Evolutionary conservation across 345 rosid genomes (phyloP), one percentile per base, ranked within the genome.

Genomic region (Cardamine resedifolia): DNA sequence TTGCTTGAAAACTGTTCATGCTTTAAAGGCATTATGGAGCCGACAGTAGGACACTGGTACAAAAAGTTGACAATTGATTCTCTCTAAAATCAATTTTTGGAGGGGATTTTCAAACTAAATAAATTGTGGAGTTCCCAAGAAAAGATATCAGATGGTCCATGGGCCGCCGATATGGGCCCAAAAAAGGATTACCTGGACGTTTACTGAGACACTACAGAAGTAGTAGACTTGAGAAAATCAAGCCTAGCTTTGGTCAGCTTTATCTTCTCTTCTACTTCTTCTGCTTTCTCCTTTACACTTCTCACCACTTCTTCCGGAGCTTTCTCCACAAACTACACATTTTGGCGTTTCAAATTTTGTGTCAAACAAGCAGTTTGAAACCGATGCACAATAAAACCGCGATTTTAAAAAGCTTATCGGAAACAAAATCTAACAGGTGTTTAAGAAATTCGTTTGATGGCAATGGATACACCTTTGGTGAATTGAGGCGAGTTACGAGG

Each of bases 231-330:
- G 75, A 94, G 99, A 69, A 91, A 85, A 57, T 44, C 88, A 75
- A 94, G 83, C 52, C 91, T 91, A 49, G 78, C 86, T 81, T 83
- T 85, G 3, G 96, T 94, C 39, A 94, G 93, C 48, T 80, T 78
- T 59, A 94, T 88, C 83, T 94, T 91, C 83, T 94, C 98, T 81
- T 91, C 90, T 31, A 84, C 84, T 81, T 94, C 96, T 59, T 85
- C 92, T 34, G 86, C 99, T 80, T 94, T 88, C 74, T 88, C 93
- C 75, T 66, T 70, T 47, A 88, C 96, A 24, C 93, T 88, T 15
- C 83, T 83, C 26, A 95, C 99, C 27, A 95, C 83, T 78, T 91
- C 86, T 83, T 88, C 86, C 0, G 96, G 96, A 77, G 97, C 97
- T 79, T 81, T 91, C 84, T 89, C 93, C 58, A 87, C 72, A 57